Evolutionary conservation across 139 green algal genomes (phyloP).

Genomic region (Gonium pectorale): DNA sequence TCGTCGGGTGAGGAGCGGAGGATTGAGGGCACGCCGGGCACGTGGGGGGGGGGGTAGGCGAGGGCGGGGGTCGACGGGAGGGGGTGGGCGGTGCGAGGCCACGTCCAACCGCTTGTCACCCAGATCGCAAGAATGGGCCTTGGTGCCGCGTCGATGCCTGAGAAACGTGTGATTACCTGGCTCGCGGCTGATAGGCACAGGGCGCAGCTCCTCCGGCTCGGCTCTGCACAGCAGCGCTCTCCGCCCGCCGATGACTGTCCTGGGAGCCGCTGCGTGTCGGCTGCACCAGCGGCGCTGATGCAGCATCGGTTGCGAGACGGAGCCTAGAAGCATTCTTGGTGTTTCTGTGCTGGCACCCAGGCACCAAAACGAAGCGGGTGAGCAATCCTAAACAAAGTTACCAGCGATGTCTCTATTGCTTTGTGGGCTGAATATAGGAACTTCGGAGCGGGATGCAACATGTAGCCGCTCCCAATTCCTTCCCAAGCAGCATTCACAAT

Average conservation of each 20-base stretch:
- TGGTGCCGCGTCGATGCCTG: not conserved
- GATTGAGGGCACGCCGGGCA: not conserved
- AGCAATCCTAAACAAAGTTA: too few relatives aligned
- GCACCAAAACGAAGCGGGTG: too few relatives aligned
- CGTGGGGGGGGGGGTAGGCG: not conserved
- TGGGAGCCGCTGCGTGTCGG: too few relatives aligned
- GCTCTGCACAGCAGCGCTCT: constrained; percentile 6
- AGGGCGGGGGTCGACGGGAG: not conserved
- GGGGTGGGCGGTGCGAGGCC: not conserved
- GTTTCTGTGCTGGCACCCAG: too few relatives aligned
- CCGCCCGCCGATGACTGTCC: not conserved
- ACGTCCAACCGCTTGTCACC: too few relatives aligned
- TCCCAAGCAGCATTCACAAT: too few relatives aligned
- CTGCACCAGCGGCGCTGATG: not conserved
- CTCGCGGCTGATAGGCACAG: constrained; percentile 21
- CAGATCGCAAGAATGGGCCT: not conserved
- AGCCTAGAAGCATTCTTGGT: too few relatives aligned
- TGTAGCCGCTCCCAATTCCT: too few relatives aligned
- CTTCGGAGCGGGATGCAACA: too few relatives aligned
- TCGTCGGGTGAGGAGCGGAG: not conserved
- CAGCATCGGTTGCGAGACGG: not conserved
- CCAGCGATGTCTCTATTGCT: too few relatives aligned
- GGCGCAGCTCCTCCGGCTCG: constrained; percentile 3
- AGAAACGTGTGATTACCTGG: not conserved
- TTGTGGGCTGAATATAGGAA: not conserved